A percentile compares a stretch with the other conserved stretches of the same genome.
Conservation (phyloP, 2,329 filamentous ascomycete species). For the Apiospora hydei region DNA sequence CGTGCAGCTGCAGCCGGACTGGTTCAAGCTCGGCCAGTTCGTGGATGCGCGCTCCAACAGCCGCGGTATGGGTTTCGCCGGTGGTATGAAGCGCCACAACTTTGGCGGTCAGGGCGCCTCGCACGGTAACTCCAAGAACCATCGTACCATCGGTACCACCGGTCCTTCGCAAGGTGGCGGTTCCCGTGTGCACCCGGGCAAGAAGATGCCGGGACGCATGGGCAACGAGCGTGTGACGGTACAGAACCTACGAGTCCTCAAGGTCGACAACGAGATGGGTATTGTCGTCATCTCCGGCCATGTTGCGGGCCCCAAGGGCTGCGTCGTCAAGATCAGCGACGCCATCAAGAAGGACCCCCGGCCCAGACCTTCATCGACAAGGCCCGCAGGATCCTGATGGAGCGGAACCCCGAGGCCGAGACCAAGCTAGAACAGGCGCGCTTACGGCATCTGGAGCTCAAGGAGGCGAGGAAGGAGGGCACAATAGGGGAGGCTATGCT, state of each 20-base stretch:
- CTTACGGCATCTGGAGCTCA: constrained; percentile 60
- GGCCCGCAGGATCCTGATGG: constrained; percentile 50
- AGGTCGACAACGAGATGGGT: constrained; percentile 86
- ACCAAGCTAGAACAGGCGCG: constrained; percentile 57
- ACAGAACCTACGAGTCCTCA: constrained; percentile 89
- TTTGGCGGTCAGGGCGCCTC: constrained; percentile 88
- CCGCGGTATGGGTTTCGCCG: constrained; percentile 89
- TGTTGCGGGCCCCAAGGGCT: constrained; percentile 87
- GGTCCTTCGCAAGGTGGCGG: constrained; percentile 92
- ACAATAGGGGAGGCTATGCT: constrained; percentile 44
- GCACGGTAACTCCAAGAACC: constrained; percentile 95
- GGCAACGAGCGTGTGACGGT: constrained; percentile 87
- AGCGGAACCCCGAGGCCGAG: constrained; percentile 56
- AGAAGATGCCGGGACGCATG: constrained; percentile 98
- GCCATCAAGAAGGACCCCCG: constrained; percentile 83
- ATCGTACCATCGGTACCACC: constrained; percentile 88
- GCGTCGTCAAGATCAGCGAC: constrained; percentile 85
- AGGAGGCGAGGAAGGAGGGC: constrained; percentile 55
- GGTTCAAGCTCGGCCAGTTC: constrained; percentile 90
- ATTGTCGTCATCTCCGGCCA: constrained; percentile 87
- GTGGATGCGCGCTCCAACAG: constrained; percentile 83
- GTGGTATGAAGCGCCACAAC: constrained; percentile 97
- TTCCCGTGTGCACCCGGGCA: constrained; percentile 90
- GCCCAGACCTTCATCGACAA: constrained; percentile 56
- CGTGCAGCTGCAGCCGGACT: constrained; percentile 78